Evolutionary conservation across 2,329 filamentous ascomycete genomes (phyloP), one percentile per base, ranked within the genome.

Genomic region (Pseudocercospora vitis): DNA sequence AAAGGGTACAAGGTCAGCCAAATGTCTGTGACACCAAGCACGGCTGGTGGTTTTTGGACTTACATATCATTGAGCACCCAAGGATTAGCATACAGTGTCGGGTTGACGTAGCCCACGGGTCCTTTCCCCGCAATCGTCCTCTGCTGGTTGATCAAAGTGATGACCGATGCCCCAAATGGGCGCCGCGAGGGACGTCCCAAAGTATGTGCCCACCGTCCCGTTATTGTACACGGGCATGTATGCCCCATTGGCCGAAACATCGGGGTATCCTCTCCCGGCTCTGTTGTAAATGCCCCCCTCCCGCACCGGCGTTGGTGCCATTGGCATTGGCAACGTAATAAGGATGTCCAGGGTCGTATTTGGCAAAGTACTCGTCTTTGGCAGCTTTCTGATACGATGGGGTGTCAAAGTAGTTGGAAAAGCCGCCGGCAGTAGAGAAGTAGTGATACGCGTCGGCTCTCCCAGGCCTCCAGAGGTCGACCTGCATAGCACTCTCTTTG

Each of bases 361-460:
- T 52, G 5, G 39, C 42, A 14, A 66, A 67, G 70, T 71, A 76
- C 7, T 59, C 1, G 4, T 16, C 18, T 37, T 14, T 24, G 4
- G 70, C 71, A 2, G 61, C 37, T 1, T 62, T 53, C 55, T 75
- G 73, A 39, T 70, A 75, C 3, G 62, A 53, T 0, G 23, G 60
- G 3, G 26, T 65, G 26, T 52, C 65, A 68, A 62, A 68, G 70
- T 52, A 60, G 26, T 48, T 74, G 63, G 7, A 66, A 68, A 40
- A 67, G 33, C 71, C 73, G 33, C 73, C 71, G 3, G 73, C 73
- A 2, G 68, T 70, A 18, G 23, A 44, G n/a, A 64, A 50, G 47
- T 65, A 46, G n/a, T 29, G 42, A 1, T 16, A 29, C 7, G 24
- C 21, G 18, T 46, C 21, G 3, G 42, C 12, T 50, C 49, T 18